Conservation (phyloP, 148 eudicot species). For the Heliamphora exappendiculata region DNA sequence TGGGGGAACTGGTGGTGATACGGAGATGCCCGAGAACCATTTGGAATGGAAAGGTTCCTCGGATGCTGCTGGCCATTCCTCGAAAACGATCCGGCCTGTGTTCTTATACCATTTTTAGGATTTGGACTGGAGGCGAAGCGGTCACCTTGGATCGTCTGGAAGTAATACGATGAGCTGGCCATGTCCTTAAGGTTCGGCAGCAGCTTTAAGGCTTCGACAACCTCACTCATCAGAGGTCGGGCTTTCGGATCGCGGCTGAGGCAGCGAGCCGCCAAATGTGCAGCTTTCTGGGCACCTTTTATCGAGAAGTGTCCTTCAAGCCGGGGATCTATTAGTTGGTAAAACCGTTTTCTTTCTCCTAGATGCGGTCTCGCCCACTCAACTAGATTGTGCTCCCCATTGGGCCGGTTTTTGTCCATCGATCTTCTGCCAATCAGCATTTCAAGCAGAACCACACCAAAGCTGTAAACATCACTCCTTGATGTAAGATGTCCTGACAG, state of each 20-base stretch:
- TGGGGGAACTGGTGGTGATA: constrained; percentile 27
- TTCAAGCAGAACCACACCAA: constrained; percentile 52
- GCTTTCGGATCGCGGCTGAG: constrained; percentile 46
- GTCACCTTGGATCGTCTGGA: constrained; percentile 49
- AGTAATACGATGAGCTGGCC: constrained; percentile 52
- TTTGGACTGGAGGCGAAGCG: constrained; percentile 37
- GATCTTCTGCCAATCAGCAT: constrained; percentile 51
- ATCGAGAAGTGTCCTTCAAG: constrained; percentile 56
- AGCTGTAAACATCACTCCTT: constrained; percentile 54
- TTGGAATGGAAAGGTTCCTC: constrained; percentile 45
- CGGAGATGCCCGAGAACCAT: constrained; percentile 35
- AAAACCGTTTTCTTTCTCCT: constrained; percentile 40
- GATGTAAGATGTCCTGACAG: constrained; percentile 49
- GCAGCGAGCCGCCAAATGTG: constrained; percentile 53
- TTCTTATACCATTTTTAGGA: constrained; percentile 24
- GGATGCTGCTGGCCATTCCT: constrained; percentile 38
- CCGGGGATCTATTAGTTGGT: constrained; percentile 48
- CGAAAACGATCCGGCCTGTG: constrained; percentile 25
- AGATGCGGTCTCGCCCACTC: constrained; percentile 56
- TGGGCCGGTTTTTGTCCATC: constrained; percentile 54
- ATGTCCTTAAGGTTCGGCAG: constrained; percentile 50
- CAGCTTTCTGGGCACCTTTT: constrained; percentile 58
- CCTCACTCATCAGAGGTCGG: constrained; percentile 52
- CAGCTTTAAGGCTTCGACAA: constrained; percentile 47
- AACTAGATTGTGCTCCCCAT: constrained; percentile 51